Evolutionary conservation across 148 eudicot species (phyloP).

Genomic region (Rhododendron ferrugineum): DNA sequence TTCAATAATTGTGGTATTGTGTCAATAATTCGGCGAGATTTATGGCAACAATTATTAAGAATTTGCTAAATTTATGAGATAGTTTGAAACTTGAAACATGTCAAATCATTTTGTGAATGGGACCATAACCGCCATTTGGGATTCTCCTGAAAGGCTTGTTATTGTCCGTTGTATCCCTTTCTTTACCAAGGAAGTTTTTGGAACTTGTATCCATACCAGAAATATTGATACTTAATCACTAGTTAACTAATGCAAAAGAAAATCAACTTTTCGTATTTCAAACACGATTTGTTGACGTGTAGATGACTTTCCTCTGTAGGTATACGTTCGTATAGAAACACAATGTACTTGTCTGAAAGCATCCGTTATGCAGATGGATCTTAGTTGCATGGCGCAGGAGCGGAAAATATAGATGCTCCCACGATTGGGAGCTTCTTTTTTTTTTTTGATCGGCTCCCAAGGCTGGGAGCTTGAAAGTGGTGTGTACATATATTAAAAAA

Average conservation of each 20-base stretch:
- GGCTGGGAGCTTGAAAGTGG: neutral
- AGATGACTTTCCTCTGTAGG: neutral
- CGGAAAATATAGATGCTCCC: neutral
- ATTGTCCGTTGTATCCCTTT: neutral
- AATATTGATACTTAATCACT: neutral
- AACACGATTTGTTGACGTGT: neutral
- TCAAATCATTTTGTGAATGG: neutral
- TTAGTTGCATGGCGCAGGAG: neutral
- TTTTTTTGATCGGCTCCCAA: neutral
- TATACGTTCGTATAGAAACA: neutral
- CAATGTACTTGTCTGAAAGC: neutral
- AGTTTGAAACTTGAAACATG: neutral
- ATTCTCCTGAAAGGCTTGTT: neutral
- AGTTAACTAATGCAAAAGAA: neutral
- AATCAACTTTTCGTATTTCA: neutral
- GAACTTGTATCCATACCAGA: neutral
- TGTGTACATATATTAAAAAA: too few relatives aligned
- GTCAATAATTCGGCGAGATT: neutral
- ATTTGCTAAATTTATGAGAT: neutral
- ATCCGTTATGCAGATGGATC: too few relatives aligned
- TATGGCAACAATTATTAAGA: neutral
- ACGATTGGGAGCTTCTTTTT: neutral
- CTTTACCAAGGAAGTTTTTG: neutral
- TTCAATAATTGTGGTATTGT: neutral
- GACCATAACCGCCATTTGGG: neutral